Percentiles rank a stretch among this genome's conserved stretches.
These are phyloP conservation scores for Apiotrichum gracile DNA, from an alignment of 1,284 basidiomycete species.

Conservation along the genomic window DNA sequence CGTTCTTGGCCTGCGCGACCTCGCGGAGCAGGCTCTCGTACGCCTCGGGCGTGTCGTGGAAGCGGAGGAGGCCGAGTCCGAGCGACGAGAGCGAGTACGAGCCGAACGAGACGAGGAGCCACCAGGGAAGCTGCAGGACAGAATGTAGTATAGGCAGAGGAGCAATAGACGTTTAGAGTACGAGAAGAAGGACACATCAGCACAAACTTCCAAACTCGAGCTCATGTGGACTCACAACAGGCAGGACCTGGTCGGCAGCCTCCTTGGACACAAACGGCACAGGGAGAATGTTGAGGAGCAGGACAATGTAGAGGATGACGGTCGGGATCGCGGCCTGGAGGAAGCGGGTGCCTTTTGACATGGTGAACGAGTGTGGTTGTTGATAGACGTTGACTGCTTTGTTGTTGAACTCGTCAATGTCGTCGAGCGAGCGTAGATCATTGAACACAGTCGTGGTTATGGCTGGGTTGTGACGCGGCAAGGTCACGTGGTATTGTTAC, in stretches of 20 bases:
- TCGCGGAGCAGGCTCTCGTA: conserved; percentile 60
- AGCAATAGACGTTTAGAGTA: not conserved
- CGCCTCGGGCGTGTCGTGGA: conserved; percentile 70
- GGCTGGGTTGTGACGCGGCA: not conserved
- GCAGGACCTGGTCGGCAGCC: conserved; percentile 53
- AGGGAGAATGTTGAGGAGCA: conserved; percentile 54
- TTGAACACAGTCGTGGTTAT: not conserved
- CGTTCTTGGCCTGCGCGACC: conserved; percentile 63
- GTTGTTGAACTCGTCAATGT: not conserved
- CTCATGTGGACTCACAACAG: conserved; percentile 57
- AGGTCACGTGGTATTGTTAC: not conserved
- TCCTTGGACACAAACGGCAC: conserved; percentile 56
- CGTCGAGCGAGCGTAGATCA: too few relatives aligned
- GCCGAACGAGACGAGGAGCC: conserved; percentile 67
- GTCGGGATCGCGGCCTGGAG: conserved; percentile 50
- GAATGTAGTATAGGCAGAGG: not conserved
- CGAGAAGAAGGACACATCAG: not conserved
- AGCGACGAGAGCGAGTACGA: conserved; percentile 66
- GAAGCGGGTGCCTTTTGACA: conserved; percentile 59
- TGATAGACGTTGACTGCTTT: too few relatives aligned
- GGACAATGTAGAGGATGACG: conserved; percentile 54
- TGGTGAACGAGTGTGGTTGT: conserved; percentile 24
- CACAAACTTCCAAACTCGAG: too few relatives aligned
- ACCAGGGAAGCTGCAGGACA: conserved; percentile 60
- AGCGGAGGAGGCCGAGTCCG: conserved; percentile 64